Percentiles rank a stretch among this genome's conserved stretches.
Evolutionary conservation across 257 asterid species (phyloP).

Genomic region (Echium plantagineum): DNA sequence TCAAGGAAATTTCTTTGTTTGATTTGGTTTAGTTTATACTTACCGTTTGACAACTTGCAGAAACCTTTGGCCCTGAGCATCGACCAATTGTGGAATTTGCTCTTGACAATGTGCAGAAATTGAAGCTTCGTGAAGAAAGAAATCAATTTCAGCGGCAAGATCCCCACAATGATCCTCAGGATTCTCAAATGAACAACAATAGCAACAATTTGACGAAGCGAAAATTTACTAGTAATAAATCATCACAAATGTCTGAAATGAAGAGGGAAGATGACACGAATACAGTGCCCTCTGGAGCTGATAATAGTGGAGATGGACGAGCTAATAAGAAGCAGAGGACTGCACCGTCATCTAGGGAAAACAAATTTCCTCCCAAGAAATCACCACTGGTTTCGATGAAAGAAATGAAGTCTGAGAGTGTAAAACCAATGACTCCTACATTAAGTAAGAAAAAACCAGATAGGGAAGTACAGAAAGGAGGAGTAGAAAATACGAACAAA

Average conservation of each 20-base stretch:
- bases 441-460: constrained; percentile 21
- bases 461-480: constrained; percentile 24
- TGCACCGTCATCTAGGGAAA: constrained; percentile 10
- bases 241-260: constrained; percentile 14
- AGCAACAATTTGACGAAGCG: constrained; percentile 36
- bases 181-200: constrained; percentile 10
- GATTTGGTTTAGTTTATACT: not conserved
- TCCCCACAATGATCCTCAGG: constrained; percentile 14
- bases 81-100: constrained; percentile 99
- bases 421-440: constrained; percentile 11
- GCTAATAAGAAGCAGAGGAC: constrained; percentile 21
- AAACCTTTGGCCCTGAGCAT: constrained; percentile 67
- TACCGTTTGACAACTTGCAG: constrained; percentile 26
- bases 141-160: constrained; percentile 40
- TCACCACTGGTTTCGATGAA: constrained; percentile 16
- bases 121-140: constrained; percentile 65
- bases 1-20: not conserved
- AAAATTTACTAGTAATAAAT: constrained; percentile 27
- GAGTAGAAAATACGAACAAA: constrained; percentile 16
- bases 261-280: constrained; percentile 18
- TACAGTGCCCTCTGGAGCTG: constrained; percentile 16
- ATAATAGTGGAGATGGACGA: constrained; percentile 17
- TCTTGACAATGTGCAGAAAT: constrained; percentile 65
- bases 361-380: constrained; percentile 14
- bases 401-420: constrained; percentile 9